These are phyloP conservation scores for Halophytophthora polymorphica DNA, from an alignment of 352 stramenopile species.

Conservation along the genomic window DNA sequence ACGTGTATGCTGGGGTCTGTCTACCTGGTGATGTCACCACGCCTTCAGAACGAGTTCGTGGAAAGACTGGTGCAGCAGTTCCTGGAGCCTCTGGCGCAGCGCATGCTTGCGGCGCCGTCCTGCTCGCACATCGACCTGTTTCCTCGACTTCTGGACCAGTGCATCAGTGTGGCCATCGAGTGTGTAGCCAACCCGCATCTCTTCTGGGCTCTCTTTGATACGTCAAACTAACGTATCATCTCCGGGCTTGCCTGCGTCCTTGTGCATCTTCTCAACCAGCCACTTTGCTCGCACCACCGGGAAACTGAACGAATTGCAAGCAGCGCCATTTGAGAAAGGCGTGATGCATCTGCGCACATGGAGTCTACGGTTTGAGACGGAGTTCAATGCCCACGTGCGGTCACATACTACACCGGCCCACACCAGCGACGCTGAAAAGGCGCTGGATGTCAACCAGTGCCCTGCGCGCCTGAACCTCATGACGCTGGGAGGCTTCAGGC, in stretches of 20 bases:
- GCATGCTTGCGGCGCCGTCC: conserved; percentile 39
- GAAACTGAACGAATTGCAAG: conserved; percentile 43
- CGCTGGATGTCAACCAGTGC: background rate
- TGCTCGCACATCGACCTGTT: conserved; percentile 40
- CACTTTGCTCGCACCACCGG: conserved; percentile 28
- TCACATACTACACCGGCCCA: conserved; percentile 14
- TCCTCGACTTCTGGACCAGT: conserved; percentile 50
- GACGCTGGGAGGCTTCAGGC: conserved; percentile 33
- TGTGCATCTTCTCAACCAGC: conserved; percentile 1
- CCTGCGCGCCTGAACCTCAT: conserved; percentile 21
- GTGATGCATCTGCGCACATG: conserved; percentile 45
- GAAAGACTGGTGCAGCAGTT: conserved; percentile 48
- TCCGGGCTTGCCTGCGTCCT: background rate
- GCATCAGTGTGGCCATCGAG: conserved; percentile 54
- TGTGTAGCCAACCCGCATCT: conserved; percentile 13
- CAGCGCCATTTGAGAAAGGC: conserved; percentile 45
- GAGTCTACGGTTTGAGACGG: conserved; percentile 42
- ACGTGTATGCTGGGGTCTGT: background rate
- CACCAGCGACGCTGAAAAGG: too few relatives aligned
- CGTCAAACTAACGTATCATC: background rate
- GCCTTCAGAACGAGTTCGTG: conserved; percentile 45
- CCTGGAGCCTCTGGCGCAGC: conserved; percentile 41
- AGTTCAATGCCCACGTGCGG: conserved; percentile 40
- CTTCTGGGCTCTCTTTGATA: background rate
- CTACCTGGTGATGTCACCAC: conserved; percentile 1